Evolutionary conservation across 2,329 filamentous ascomycete species (phyloP).

Genomic region (Beauveria sp.): DNA sequence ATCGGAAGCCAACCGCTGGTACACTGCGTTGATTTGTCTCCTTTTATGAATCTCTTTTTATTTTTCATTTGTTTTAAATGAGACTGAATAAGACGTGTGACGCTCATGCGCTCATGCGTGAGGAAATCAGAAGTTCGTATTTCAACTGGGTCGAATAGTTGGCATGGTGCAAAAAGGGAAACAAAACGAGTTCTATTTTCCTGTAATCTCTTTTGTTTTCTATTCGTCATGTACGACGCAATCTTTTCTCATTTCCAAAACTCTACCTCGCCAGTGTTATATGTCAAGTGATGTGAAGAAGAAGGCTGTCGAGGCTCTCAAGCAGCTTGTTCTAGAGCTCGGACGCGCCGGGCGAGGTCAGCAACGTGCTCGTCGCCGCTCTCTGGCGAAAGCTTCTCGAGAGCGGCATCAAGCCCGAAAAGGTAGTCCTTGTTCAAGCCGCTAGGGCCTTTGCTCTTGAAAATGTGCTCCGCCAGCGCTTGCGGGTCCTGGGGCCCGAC

Average conservation of each 20-base stretch:
- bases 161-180: background rate
- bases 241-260: constrained; percentile 9
- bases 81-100: constrained; percentile 4
- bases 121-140: background rate
- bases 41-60: constrained; percentile 10
- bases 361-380: constrained; percentile 79
- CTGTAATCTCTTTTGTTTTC: constrained; percentile 34
- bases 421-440: constrained; percentile 89
- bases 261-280: background rate
- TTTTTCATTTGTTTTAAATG: constrained; percentile 4
- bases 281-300: constrained; percentile 14
- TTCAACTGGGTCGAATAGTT: background rate
- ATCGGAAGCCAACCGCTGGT: background rate
- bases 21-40: background rate
- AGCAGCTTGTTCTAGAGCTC: constrained; percentile 39
- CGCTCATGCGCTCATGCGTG: background rate
- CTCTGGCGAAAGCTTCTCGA: constrained; percentile 64
- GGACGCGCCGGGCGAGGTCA: constrained; percentile 69
- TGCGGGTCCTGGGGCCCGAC: constrained; percentile 75
- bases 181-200: background rate
- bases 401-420: constrained; percentile 66
- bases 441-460: constrained; percentile 69
- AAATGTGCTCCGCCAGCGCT: constrained; percentile 72
- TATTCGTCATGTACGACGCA: constrained; percentile 9
- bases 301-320: background rate